Conservation (phyloP, 179 eudicot species). For the Patellifolia procumbens region DNA sequence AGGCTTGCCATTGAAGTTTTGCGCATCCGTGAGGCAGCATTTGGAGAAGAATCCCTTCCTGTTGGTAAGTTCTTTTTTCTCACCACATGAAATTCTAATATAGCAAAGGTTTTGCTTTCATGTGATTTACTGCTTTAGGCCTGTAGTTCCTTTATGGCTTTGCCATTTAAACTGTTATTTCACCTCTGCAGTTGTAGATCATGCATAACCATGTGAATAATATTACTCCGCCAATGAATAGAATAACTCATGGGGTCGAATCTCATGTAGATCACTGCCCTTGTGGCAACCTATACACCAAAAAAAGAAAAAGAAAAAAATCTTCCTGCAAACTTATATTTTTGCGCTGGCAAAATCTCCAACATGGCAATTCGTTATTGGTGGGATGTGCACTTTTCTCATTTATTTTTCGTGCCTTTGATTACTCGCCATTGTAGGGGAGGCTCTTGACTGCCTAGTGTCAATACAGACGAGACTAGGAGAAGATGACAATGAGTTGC, state of each 20-base stretch:
- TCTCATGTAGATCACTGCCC: too few relatives aligned
- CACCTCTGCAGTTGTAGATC: not conserved
- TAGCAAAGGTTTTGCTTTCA: not conserved
- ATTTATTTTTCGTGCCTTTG: not conserved
- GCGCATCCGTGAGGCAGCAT: slow-evolving; percentile 74
- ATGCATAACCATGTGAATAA: not conserved
- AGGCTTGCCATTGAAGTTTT: slow-evolving; percentile 63
- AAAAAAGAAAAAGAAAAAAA: too few relatives aligned
- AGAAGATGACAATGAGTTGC: slow-evolving; percentile 52
- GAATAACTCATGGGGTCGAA: too few relatives aligned
- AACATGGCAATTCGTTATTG: not conserved
- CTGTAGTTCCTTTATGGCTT: not conserved
- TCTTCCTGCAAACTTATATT: not conserved
- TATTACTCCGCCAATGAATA: too few relatives aligned
- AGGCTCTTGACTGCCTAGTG: slow-evolving; percentile 84
- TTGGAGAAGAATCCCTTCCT: slow-evolving; percentile 76
- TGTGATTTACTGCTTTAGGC: not conserved
- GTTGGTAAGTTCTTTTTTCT: slow-evolving; percentile 56
- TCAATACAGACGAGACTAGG: slow-evolving; percentile 66
- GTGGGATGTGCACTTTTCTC: not conserved
- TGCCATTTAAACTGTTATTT: not conserved
- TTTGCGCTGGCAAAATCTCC: not conserved
- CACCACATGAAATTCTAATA: not conserved
- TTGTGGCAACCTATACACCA: too few relatives aligned
- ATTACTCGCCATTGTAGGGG: slow-evolving; percentile 48